phyloP scores from a whole-genome alignment of 352 stramenopile genomes.

The Thraustochytrium sp. region DNA sequence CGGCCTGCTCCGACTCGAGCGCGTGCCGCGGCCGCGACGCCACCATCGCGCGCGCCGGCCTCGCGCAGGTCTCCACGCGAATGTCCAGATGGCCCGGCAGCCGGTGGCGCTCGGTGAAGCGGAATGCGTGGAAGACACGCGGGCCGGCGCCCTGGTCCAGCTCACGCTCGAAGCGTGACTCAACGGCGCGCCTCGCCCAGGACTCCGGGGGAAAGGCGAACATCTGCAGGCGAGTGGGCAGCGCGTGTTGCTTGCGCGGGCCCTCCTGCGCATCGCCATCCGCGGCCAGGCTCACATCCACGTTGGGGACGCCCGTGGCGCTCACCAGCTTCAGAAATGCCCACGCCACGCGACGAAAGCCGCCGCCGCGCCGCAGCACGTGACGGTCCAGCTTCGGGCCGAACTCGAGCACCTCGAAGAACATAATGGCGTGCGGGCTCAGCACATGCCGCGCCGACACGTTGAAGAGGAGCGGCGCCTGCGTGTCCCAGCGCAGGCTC shows the following conservation, averaged over 20 bases:
- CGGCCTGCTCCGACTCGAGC: neutral
- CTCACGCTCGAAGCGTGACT: neutral
- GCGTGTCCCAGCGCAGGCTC: neutral
- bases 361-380: neutral
- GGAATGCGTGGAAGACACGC: slow-evolving; percentile 11
- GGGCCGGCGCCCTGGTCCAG: neutral
- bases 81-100: neutral
- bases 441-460: neutral
- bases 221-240: neutral
- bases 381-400: neutral
- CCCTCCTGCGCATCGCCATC: neutral
- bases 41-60: neutral
- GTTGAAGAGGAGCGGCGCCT: slow-evolving; percentile 16
- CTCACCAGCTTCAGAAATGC: slow-evolving; percentile 26
- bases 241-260: too few species aligned
- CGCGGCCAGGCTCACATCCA: neutral
- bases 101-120: neutral
- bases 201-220: slow-evolving; percentile 7
- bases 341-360: slow-evolving; percentile 22
- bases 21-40: neutral
- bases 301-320: neutral
- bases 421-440: neutral
- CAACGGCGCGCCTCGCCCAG: neutral
- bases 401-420: slow-evolving; percentile 42
- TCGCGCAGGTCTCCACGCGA: neutral